These are phyloP conservation scores for Seminavis robusta DNA, from an alignment of 108 stramenopile species.

Conservation along the genomic window DNA sequence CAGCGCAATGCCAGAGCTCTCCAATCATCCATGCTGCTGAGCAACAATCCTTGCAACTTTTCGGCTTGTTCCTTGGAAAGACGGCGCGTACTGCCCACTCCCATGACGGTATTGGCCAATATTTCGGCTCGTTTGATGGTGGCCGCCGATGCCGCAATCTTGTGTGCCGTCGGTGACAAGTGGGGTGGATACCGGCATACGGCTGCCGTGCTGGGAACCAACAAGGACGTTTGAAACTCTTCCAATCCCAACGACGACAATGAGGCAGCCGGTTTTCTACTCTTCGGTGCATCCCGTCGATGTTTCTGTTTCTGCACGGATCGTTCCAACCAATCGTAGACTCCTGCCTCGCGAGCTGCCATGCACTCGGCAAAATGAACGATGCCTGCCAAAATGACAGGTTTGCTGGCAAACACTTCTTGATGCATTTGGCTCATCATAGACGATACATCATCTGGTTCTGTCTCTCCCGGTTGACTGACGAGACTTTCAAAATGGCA, in stretches of 20 bases:
- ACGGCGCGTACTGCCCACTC: background rate
- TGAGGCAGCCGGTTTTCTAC: slow-evolving; percentile 9
- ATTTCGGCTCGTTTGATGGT: slow-evolving; percentile 68
- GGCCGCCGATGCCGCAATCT: slow-evolving; percentile 51
- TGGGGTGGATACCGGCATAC: background rate
- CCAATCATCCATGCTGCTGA: slow-evolving; percentile 70
- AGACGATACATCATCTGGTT: background rate
- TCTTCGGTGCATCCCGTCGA: background rate
- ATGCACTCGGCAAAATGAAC: slow-evolving; percentile 75
- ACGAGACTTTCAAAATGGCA: no score
- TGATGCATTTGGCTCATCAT: background rate
- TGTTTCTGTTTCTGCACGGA: slow-evolving; percentile 15
- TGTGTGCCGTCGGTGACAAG: background rate
- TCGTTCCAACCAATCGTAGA: slow-evolving; percentile 44
- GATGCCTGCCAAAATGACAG: slow-evolving; percentile 56
- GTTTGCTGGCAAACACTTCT: no score
- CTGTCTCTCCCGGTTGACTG: no score
- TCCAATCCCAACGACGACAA: background rate
- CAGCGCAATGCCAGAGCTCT: slow-evolving; percentile 73
- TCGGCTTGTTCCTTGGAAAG: slow-evolving; percentile 27
- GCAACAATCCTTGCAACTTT: slow-evolving; percentile 47
- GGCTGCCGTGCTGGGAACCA: background rate
- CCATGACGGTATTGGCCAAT: slow-evolving; percentile 35
- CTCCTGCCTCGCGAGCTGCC: slow-evolving; percentile 39
- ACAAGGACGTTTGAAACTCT: background rate